These are phyloP conservation scores for Colletotrichum sp. DNA, from an alignment of 2,329 filamentous ascomycete species.

Conservation along the genomic window DNA sequence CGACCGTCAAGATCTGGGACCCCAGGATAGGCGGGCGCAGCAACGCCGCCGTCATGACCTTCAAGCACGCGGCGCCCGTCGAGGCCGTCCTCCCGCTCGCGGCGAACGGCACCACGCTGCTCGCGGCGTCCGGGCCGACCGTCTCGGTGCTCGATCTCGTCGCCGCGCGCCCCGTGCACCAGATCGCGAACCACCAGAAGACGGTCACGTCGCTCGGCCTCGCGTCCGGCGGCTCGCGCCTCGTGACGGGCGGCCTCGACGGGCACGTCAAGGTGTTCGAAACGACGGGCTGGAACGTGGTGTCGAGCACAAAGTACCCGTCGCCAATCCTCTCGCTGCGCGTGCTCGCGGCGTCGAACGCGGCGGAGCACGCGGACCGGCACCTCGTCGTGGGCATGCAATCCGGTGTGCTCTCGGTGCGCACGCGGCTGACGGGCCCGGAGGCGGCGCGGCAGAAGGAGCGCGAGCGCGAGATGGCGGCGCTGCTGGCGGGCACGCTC, in stretches of 20 bases:
- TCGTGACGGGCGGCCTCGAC: conserved; percentile 89
- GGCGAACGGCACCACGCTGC: conserved; percentile 77
- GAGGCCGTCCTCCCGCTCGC: conserved; percentile 89
- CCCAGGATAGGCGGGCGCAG: conserved; percentile 64
- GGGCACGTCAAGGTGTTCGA: conserved; percentile 98
- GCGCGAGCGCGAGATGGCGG: conserved; percentile 83
- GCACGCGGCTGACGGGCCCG: conserved; percentile 83
- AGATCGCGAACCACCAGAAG: conserved; percentile 96
- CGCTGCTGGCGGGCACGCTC: conserved; percentile 77
- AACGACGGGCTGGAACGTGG: conserved; percentile 92
- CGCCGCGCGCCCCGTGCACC: conserved; percentile 83
- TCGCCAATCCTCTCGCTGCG: conserved; percentile 86
- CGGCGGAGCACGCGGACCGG: conserved; percentile 62
- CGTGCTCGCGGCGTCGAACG: conserved; percentile 61
- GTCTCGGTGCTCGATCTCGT: conserved; percentile 93
- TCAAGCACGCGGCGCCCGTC: conserved; percentile 90
- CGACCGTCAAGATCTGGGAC: conserved; percentile 94
- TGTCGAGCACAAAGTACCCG: conserved; percentile 92
- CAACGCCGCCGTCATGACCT: conserved; percentile 77
- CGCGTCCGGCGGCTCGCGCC: conserved; percentile 78
- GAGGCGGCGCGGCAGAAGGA: conserved; percentile 80
- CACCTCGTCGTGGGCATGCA: conserved; percentile 96
- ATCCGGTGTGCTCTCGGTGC: conserved; percentile 88
- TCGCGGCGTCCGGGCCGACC: conserved; percentile 83
- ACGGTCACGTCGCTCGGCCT: conserved; percentile 88